phyloP scores from a whole-genome alignment of 148 eudicot species.

The Euryodendron excelsum region DNA sequence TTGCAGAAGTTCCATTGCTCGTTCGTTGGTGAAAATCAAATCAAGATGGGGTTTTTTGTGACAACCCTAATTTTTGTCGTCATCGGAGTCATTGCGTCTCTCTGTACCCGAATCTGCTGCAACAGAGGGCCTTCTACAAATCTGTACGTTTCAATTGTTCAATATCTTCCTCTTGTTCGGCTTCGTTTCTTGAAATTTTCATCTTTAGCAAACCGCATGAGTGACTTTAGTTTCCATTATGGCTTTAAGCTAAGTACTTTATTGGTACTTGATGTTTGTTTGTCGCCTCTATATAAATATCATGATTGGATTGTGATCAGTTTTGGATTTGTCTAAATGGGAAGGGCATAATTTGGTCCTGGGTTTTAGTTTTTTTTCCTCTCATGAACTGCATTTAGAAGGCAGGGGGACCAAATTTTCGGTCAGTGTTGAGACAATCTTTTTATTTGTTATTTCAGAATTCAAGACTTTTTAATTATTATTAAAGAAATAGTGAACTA shows the following conservation, averaged over 20 bases:
- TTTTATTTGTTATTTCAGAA: neutral
- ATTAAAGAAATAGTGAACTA: neutral
- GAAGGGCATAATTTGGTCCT: neutral
- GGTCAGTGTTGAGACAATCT: neutral
- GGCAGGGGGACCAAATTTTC: neutral
- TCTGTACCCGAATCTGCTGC: conserved; percentile 78
- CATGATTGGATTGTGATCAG: neutral
- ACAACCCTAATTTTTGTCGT: conserved; percentile 71
- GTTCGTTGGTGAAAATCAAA: conserved; percentile 11
- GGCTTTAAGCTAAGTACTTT: conserved; percentile 5
- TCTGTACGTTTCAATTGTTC: conserved; percentile 48
- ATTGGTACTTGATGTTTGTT: neutral
- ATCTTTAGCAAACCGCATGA: neutral
- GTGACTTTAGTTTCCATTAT: neutral
- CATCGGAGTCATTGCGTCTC: conserved; percentile 67
- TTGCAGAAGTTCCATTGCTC: conserved; percentile 6
- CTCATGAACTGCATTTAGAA: neutral
- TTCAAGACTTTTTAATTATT: neutral
- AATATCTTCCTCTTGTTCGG: neutral
- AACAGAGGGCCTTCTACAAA: conserved; percentile 84
- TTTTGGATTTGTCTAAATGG: neutral
- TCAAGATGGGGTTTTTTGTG: conserved; percentile 76
- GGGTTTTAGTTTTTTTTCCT: neutral
- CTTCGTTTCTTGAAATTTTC: neutral
- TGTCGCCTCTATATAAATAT: neutral